Evolutionary conservation across 2,329 filamentous ascomycete species (phyloP).

Genomic region (Salinomyces thailandicus): DNA sequence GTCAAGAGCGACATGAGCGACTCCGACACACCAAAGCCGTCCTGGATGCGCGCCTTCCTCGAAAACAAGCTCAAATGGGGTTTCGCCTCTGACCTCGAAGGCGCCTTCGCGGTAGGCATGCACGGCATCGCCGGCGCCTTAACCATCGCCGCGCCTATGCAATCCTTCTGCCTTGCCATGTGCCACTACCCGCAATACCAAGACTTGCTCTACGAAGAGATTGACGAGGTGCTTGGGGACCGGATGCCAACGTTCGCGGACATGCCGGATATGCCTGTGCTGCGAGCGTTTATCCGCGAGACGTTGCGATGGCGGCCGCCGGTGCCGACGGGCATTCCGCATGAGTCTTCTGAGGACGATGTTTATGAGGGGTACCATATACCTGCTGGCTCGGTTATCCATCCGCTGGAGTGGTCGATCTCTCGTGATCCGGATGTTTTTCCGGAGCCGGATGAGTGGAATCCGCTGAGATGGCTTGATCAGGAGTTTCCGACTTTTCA

Average conservation of each 20-base stretch:
- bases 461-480: constrained; percentile 40
- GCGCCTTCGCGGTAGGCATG: constrained; percentile 38
- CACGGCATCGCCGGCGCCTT: constrained; percentile 38
- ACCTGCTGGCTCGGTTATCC: constrained; percentile 37
- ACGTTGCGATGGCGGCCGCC: constrained; percentile 26
- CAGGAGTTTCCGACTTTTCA: constrained; percentile 17
- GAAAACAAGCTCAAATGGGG: constrained; percentile 26
- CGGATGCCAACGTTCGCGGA: constrained; percentile 37
- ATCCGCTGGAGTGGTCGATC: constrained; percentile 36
- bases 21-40: constrained; percentile 21
- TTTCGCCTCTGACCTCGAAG: constrained; percentile 35
- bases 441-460: constrained; percentile 33
- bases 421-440: constrained; percentile 38
- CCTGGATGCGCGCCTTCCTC: constrained; percentile 36
- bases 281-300: constrained; percentile 26
- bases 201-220: constrained; percentile 12
- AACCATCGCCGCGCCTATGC: constrained; percentile 38
- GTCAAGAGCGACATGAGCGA: constrained; percentile 27
- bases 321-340: constrained; percentile 24
- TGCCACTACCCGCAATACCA: constrained; percentile 35
- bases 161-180: constrained; percentile 39
- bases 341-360: constrained; percentile 26
- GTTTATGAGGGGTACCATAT: constrained; percentile 24
- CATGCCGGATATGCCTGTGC: constrained; percentile 18
- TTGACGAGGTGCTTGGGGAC: constrained; percentile 30